Evolutionary conservation across 2,329 filamentous ascomycete genomes (phyloP), one percentile per base, ranked within the genome.

Genomic region (Beauveria varroae): DNA sequence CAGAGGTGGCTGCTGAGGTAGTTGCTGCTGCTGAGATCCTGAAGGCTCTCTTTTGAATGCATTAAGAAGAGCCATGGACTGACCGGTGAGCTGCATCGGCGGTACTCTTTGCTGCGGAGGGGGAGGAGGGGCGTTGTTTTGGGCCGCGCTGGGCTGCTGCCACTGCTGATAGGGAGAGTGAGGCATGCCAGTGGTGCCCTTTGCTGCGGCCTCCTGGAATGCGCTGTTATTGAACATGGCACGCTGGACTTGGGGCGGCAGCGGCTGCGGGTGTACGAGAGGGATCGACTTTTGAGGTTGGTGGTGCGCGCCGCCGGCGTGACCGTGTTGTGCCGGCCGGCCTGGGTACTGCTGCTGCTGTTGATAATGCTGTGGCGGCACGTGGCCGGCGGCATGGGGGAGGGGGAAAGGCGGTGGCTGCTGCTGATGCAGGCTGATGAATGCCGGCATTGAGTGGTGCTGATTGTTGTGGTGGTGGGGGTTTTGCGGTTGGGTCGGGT

Each of bases 211-310:
- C 16, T 72, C 70, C 60, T 71, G 72, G 46, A 70, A 69, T 2
- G 65, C 68, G 28, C 67, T 70, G 34, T 68, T 68, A n/a, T 78
- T 76, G 49, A 84, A 79, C 60, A 82, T 72, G 7, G 78, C 77
- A 63, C 79, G 78, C 62, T 85, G 82, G 1, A 83, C 80, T 52
- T 84, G 81, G 7, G 81, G 82, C 30, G 82, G 82, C 12, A 82
- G 69, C 10, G 81, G 79, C 58, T 83, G 81, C 1, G 80, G 80
- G 57, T 78, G 74, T 28, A 69, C 65, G 20, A 73, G 64, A 26
- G 67, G 64, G 28, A 67, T 64, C 30, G 47, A 67, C 37, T 67
- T 67, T 46, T 61, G 66, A 50, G 60, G 46, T 34, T 58, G 46
- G 22, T 61, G 63, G 52, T 66, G 61, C 41, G 65, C 61, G 8